Percentiles rank a stretch among this genome's conserved stretches.
Conservation (phyloP, 345 rosid species). For the Boechera retrofracta region DNA sequence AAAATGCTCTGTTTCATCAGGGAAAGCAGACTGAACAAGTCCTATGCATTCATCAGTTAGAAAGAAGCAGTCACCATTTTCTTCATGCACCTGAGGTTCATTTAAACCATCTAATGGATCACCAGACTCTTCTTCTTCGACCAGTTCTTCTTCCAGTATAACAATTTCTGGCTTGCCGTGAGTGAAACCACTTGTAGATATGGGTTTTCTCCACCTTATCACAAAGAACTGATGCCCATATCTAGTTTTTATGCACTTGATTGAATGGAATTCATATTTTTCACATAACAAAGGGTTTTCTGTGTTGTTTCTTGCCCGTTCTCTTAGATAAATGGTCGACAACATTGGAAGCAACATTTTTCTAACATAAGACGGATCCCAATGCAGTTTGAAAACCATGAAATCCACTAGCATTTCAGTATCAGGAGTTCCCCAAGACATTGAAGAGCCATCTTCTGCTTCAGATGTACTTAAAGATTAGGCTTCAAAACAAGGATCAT, state of each 20-base stretch:
- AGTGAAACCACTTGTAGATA: conserved; percentile 35
- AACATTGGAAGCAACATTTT: conserved; percentile 81
- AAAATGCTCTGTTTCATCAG: conserved; percentile 64
- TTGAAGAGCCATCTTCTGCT: conserved; percentile 52
- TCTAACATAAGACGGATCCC: conserved; percentile 79
- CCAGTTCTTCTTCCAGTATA: conserved; percentile 47
- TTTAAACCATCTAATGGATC: conserved; percentile 57
- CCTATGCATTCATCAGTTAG: conserved; percentile 77
- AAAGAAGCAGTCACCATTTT: conserved; percentile 58
- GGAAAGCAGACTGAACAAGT: conserved; percentile 76
- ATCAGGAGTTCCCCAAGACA: conserved; percentile 75
- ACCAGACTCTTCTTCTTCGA: conserved; percentile 54
- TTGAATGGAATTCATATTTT: conserved; percentile 77
- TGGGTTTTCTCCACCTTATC: conserved; percentile 73
- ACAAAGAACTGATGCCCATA: conserved; percentile 69
- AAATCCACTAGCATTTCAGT: conserved; percentile 84
- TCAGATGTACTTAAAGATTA: conserved; percentile 24
- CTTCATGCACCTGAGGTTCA: conserved; percentile 58
- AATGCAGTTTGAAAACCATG: conserved; percentile 68
- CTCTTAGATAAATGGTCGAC: conserved; percentile 81
- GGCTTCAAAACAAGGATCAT: conserved; percentile 23
- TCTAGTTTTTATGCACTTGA: conserved; percentile 70
- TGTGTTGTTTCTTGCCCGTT: conserved; percentile 50
- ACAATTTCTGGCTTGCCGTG: conserved; percentile 39
- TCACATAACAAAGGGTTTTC: conserved; percentile 55